Conservation (phyloP, 345 rosid species). For the Crucihimalaya himalaica region DNA sequence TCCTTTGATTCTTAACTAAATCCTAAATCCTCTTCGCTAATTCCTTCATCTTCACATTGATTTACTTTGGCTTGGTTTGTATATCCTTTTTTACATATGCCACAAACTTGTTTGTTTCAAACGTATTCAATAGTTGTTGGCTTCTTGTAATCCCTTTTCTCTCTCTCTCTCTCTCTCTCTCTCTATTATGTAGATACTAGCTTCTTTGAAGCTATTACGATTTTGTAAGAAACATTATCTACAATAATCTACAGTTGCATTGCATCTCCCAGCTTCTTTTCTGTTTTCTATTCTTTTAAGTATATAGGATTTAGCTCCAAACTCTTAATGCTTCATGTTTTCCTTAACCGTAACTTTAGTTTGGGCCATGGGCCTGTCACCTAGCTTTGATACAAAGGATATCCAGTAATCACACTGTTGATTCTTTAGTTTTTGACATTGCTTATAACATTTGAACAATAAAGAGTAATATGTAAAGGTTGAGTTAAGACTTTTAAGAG, state of each 20-base stretch:
- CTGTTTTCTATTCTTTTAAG: background rate
- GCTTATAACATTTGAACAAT: background rate
- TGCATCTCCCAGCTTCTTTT: background rate
- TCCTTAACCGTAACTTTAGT: background rate
- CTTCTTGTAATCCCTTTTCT: constrained; percentile 25
- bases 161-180: background rate
- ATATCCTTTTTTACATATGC: background rate
- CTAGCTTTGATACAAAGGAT: constrained; percentile 24
- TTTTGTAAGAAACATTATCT: constrained; percentile 5
- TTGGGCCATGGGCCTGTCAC: constrained; percentile 29
- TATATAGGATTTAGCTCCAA: background rate
- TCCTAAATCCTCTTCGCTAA: constrained; percentile 5
- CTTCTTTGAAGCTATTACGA: constrained; percentile 13
- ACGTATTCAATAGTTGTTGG: constrained; percentile 2
- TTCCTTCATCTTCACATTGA: background rate
- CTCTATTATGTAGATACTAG: background rate
- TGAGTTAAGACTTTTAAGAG: constrained; percentile 16
- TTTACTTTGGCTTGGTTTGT: constrained; percentile 32
- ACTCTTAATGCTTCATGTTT: background rate
- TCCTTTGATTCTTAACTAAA: constrained; percentile 22
- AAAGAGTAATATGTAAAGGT: constrained; percentile 11
- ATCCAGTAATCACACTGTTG: background rate
- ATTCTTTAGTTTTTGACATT: constrained; percentile 10
- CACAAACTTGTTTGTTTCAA: constrained; percentile 22
- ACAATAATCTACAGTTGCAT: background rate